phyloP scores from a whole-genome alignment of 176 grass and related monocot species.

The Zizania latifolia region DNA sequence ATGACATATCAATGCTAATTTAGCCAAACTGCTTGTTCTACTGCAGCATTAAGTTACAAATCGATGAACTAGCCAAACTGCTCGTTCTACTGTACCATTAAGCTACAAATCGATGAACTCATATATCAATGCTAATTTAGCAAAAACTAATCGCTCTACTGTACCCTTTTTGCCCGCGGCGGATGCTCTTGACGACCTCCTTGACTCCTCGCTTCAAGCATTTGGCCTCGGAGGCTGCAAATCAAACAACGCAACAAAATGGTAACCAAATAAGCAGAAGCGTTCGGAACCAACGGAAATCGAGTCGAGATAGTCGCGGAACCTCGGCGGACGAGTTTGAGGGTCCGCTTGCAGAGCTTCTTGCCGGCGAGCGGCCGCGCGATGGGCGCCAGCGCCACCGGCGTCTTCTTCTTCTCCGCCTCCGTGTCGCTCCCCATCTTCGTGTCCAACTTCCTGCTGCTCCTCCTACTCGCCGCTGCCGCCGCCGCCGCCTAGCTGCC shows the following conservation, averaged over 20 bases:
- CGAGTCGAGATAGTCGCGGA: neutral
- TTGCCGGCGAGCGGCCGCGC: slow-evolving; percentile 77
- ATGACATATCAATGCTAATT: neutral
- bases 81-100: neutral
- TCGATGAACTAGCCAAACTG: no score
- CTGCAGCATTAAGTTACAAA: no score
- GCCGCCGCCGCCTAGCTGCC: neutral
- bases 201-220: slow-evolving; percentile 95
- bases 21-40: no score
- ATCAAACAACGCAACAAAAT: neutral
- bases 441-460: slow-evolving; percentile 32
- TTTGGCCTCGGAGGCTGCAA: slow-evolving; percentile 74
- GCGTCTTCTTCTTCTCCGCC: slow-evolving; percentile 42
- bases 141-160: no score
- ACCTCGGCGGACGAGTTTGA: slow-evolving; percentile 76
- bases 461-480: slow-evolving; percentile 6
- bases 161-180: slow-evolving; percentile 78
- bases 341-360: slow-evolving; percentile 77
- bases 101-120: neutral
- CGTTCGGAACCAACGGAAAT: neutral
- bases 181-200: slow-evolving; percentile 97
- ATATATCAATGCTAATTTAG: no score
- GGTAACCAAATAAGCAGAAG: neutral
- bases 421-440: slow-evolving; percentile 44
- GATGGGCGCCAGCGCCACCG: slow-evolving; percentile 49